Conservation (phyloP, 1,284 basidiomycete species). For the Leccinum fuscescens region DNA sequence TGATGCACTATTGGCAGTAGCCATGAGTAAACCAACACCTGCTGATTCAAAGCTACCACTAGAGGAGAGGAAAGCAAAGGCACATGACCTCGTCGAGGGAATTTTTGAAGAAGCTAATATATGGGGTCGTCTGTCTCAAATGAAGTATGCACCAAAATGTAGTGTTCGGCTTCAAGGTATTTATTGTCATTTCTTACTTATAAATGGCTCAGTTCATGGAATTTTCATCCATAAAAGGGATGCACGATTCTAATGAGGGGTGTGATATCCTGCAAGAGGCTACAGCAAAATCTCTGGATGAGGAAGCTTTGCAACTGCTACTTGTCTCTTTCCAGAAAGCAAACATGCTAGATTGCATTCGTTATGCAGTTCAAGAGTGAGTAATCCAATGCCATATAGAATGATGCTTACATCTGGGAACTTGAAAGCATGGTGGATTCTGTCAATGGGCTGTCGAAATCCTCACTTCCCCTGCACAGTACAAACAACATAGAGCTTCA, state of each 20-base stretch:
- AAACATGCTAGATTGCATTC: neutral
- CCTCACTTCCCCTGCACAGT: neutral
- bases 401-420: neutral
- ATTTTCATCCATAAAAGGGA: no score
- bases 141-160: neutral
- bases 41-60: neutral
- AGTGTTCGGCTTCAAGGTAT: neutral
- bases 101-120: neutral
- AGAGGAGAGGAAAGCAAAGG: neutral
- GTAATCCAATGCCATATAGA: neutral
- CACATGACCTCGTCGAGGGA: neutral
- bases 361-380: neutral
- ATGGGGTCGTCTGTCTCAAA: neutral
- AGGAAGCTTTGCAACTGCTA: neutral
- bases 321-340: neutral
- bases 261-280: neutral
- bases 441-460: neutral
- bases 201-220: neutral
- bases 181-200: neutral
- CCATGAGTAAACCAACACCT: neutral
- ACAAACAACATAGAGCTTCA: neutral
- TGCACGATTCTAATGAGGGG: neutral
- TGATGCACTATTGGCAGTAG: neutral
- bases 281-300: neutral
- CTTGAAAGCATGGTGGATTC: neutral